These are phyloP conservation scores for Gossypium longicalyx DNA, from an alignment of 345 rosid species.

Conservation along the genomic window DNA sequence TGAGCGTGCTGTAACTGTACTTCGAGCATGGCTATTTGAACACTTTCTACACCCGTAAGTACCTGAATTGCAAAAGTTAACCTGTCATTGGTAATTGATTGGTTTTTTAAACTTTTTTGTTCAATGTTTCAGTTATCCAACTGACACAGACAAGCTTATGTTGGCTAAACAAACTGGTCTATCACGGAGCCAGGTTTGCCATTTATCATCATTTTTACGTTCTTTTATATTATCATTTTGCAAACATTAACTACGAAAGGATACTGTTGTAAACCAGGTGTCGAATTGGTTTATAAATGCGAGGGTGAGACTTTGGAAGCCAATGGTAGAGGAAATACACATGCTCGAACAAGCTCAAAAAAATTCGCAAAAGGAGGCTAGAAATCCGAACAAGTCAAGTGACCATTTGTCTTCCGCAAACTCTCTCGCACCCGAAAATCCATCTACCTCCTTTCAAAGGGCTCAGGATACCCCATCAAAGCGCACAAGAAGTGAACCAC, in stretches of 20 bases:
- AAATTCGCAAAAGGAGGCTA: slow-evolving; percentile 43
- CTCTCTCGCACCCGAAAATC: slow-evolving; percentile 27
- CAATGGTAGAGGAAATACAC: slow-evolving; percentile 95
- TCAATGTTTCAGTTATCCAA: slow-evolving; percentile 63
- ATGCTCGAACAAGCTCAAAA: slow-evolving; percentile 64
- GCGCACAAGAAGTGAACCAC: slow-evolving; percentile 39
- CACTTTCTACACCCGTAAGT: slow-evolving; percentile 94
- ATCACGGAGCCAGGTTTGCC: slow-evolving; percentile 73
- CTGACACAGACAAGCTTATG: slow-evolving; percentile 85
- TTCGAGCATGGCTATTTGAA: slow-evolving; percentile 83
- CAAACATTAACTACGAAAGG: not conserved
- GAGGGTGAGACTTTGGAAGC: slow-evolving; percentile 95
- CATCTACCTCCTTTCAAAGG: slow-evolving; percentile 35
- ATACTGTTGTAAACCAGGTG: slow-evolving; percentile 35
- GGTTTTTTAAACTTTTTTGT: not conserved
- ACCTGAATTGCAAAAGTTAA: not conserved
- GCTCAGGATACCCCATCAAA: slow-evolving; percentile 41
- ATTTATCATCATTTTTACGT: slow-evolving; percentile 16
- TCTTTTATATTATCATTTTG: not conserved
- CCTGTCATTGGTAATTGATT: not conserved
- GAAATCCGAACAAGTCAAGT: slow-evolving; percentile 27
- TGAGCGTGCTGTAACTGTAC: slow-evolving; percentile 79
- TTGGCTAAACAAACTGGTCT: slow-evolving; percentile 91
- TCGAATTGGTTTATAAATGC: slow-evolving; percentile 95
- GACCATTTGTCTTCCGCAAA: slow-evolving; percentile 27